Evolutionary conservation across 164 flowering plant species (phyloP).

Genomic region (Aristolochia californica): DNA sequence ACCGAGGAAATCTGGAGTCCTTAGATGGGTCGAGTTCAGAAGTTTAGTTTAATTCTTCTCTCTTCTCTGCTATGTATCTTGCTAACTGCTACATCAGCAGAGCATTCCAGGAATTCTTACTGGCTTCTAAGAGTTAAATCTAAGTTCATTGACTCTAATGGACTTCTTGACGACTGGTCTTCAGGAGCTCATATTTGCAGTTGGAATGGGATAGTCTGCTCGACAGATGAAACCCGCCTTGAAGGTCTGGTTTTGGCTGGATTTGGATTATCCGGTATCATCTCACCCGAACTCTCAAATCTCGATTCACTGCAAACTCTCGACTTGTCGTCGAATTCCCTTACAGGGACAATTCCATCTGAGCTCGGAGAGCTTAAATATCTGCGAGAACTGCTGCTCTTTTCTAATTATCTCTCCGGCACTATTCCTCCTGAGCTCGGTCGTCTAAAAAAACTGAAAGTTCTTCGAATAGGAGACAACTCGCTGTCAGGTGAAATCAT

Average conservation of each 20-base stretch:
- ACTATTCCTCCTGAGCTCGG: constrained; percentile 57
- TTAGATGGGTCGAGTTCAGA: constrained; percentile 28
- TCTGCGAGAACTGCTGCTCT: constrained; percentile 44
- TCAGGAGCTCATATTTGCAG: constrained; percentile 34
- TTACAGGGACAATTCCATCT: constrained; percentile 57
- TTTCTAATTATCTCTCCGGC: constrained; percentile 63
- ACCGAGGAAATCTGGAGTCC: constrained; percentile 8
- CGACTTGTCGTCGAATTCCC: constrained; percentile 60
- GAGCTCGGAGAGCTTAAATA: constrained; percentile 54
- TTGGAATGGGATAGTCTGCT: constrained; percentile 72
- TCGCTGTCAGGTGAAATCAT: constrained; percentile 41
- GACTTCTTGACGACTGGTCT: constrained; percentile 64
- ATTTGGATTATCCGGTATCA: constrained; percentile 51
- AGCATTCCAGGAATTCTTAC: constrained; percentile 29
- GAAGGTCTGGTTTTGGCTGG: constrained; percentile 54
- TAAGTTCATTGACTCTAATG: constrained; percentile 40
- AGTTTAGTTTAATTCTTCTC: constrained; percentile 27
- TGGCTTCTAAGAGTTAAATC: constrained; percentile 65
- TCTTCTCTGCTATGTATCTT: constrained; percentile 20
- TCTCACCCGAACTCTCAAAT: constrained; percentile 36
- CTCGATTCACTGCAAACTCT: constrained; percentile 47
- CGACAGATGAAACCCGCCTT: constrained; percentile 37
- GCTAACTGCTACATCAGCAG: constrained; percentile 20
- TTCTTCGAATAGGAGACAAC: constrained; percentile 76
- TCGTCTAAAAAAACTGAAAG: constrained; percentile 46